Conservation (phyloP, 169 alveolate genomes). For the Plasmodium relictum region DNA sequence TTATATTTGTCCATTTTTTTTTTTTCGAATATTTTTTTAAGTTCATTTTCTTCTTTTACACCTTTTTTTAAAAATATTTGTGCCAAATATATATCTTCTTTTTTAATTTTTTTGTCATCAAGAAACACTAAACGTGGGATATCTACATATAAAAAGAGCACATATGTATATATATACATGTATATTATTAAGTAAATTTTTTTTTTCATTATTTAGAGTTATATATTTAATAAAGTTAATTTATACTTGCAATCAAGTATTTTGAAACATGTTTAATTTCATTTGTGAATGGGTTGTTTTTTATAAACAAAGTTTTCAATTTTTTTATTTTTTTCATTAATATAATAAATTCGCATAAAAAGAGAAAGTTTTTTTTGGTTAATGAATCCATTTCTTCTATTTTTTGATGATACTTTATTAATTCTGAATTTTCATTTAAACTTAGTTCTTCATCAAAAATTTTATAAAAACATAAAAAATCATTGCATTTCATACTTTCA, state of each 20-base stretch:
- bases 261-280: constrained; percentile 42
- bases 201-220: too few relatives aligned
- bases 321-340: constrained; percentile 29
- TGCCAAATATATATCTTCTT: constrained; percentile 62
- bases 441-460: constrained; percentile 30
- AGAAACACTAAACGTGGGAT: constrained; percentile 38
- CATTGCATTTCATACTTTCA: background rate
- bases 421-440: constrained; percentile 6
- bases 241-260: constrained; percentile 57
- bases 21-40: constrained; percentile 53
- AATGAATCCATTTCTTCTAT: constrained; percentile 30
- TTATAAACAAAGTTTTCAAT: constrained; percentile 39
- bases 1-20: constrained; percentile 54
- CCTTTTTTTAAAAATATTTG: constrained; percentile 50
- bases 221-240: background rate
- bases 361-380: constrained; percentile 37
- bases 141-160: constrained; percentile 1
- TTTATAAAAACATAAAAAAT: constrained; percentile 13
- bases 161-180: background rate
- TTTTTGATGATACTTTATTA: constrained; percentile 44
- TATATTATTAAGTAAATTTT: background rate
- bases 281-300: constrained; percentile 41
- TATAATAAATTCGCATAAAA: constrained; percentile 38
- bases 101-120: constrained; percentile 63
- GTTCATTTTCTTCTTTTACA: constrained; percentile 40